Percentiles rank a stretch among this genome's conserved stretches.
Conservation (phyloP, 768 basidiomycete species). For the Boletus subparvulus region DNA sequence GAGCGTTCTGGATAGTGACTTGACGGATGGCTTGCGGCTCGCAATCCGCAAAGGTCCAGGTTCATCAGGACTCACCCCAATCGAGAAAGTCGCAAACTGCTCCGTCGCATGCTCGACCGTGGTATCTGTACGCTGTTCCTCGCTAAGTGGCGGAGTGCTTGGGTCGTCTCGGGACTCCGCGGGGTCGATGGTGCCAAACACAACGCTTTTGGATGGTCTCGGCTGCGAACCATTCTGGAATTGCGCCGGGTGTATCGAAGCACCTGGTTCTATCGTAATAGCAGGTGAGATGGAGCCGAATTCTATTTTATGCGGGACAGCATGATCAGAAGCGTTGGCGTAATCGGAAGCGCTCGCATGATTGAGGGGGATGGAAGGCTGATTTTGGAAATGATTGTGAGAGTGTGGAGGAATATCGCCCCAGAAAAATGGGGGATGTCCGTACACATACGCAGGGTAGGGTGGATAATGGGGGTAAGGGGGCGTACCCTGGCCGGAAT, state of each 20-base stretch:
- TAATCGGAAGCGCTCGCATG: conserved; percentile 5
- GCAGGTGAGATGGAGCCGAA: conserved; percentile 18
- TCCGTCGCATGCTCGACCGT: conserved; percentile 23
- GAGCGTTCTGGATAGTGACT: conserved; percentile 14
- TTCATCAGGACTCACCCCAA: conserved; percentile 45
- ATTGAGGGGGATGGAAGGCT: conserved; percentile 9
- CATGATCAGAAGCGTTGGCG: not conserved
- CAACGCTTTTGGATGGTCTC: conserved; percentile 33
- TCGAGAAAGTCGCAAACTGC: conserved; percentile 40
- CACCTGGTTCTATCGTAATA: conserved; percentile 13
- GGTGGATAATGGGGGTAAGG: conserved; percentile 37
- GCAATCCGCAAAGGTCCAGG: conserved; percentile 25
- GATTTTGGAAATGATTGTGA: conserved; percentile 20
- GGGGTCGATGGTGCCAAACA: conserved; percentile 53
- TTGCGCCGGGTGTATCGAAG: conserved; percentile 3
- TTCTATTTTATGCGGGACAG: conserved; percentile 9
- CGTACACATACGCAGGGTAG: conserved; percentile 34
- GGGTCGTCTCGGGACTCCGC: conserved; percentile 20
- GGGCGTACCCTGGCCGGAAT: conserved; percentile 33
- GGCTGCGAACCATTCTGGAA: conserved; percentile 7
- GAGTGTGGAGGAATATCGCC: conserved; percentile 20
- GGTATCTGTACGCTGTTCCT: conserved; percentile 11
- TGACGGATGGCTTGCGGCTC: conserved; percentile 27
- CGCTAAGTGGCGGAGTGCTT: not conserved
- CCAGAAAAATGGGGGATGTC: conserved; percentile 43